Percentiles rank a stretch among this genome's conserved stretches.
Conservation (phyloP, 768 basidiomycete species). For the Mycena haematopus region DNA sequence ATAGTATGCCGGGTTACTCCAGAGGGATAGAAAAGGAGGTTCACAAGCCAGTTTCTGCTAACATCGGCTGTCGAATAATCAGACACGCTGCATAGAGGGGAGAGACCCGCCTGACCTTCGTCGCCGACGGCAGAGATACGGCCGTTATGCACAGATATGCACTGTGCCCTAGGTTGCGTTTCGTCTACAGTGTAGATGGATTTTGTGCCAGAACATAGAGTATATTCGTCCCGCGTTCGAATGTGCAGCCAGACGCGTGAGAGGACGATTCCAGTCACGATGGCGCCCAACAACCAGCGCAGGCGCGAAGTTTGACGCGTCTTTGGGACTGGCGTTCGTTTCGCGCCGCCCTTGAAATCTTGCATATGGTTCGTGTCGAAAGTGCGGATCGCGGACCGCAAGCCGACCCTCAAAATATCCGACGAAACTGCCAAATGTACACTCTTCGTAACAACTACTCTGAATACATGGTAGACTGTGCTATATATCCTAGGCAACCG, state of each 20-base stretch:
- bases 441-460: too few species aligned
- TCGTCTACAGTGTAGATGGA: conserved; percentile 78
- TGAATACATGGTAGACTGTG: too few species aligned
- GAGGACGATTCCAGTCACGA: conserved; percentile 8
- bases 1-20: conserved; percentile 12
- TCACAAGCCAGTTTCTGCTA: conserved; percentile 5
- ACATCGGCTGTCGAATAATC: conserved; percentile 16
- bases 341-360: background rate
- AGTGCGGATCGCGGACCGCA: background rate
- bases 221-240: conserved; percentile 44
- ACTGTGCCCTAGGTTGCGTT: conserved; percentile 57
- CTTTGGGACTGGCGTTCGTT: background rate
- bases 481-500: too few species aligned
- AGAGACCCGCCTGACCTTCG: conserved; percentile 50
- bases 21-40: conserved; percentile 3
- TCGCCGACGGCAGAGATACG: conserved; percentile 56
- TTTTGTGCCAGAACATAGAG: conserved; percentile 58
- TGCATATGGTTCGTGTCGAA: background rate
- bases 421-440: background rate
- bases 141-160: conserved; percentile 60
- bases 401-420: background rate
- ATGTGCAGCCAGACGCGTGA: conserved; percentile 19
- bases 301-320: conserved; percentile 19
- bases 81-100: background rate
- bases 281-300: conserved; percentile 10